phyloP scores from a whole-genome alignment of 257 asterid species.

The Coffea canephora region DNA sequence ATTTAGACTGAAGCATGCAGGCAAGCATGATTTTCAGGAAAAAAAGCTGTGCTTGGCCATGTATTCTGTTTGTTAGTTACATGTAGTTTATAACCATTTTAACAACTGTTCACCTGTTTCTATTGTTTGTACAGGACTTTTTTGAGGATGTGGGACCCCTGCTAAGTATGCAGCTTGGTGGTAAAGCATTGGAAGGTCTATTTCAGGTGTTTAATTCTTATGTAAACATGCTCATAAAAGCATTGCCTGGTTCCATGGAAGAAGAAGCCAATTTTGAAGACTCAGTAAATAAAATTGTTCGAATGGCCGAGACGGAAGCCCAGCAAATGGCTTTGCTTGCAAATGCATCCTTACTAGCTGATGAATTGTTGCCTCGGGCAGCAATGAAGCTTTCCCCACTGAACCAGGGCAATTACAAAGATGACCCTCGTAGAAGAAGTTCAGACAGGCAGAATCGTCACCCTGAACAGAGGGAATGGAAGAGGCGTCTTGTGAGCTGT shows the following conservation, averaged over 20 bases:
- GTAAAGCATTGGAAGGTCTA: conserved; percentile 86
- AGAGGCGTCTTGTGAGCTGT: conserved; percentile 69
- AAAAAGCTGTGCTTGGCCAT: not conserved
- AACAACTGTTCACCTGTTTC: conserved; percentile 10
- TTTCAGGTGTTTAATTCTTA: conserved; percentile 89
- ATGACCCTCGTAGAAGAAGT: conserved; percentile 77
- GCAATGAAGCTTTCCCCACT: conserved; percentile 81
- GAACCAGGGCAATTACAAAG: conserved; percentile 53
- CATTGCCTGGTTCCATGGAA: conserved; percentile 92
- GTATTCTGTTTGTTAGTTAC: not conserved
- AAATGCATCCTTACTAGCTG: conserved; percentile 91
- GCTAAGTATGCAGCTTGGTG: conserved; percentile 89
- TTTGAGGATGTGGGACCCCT: conserved; percentile 96
- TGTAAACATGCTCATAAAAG: conserved; percentile 81
- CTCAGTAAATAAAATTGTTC: conserved; percentile 78
- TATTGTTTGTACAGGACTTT: conserved; percentile 65
- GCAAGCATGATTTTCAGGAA: not conserved
- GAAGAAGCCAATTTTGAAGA: conserved; percentile 80
- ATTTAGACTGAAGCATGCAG: not conserved
- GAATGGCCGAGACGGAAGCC: conserved; percentile 93
- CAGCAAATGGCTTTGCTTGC: conserved; percentile 98
- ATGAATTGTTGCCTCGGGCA: conserved; percentile 95
- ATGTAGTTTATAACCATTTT: not conserved
- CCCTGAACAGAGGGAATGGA: conserved; percentile 99
- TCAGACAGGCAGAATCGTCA: conserved; percentile 86